Evolutionary conservation across 805 yeast species (phyloP), one percentile per base, ranked within the genome.

Genomic region (Kluyveromyces lactis): DNA sequence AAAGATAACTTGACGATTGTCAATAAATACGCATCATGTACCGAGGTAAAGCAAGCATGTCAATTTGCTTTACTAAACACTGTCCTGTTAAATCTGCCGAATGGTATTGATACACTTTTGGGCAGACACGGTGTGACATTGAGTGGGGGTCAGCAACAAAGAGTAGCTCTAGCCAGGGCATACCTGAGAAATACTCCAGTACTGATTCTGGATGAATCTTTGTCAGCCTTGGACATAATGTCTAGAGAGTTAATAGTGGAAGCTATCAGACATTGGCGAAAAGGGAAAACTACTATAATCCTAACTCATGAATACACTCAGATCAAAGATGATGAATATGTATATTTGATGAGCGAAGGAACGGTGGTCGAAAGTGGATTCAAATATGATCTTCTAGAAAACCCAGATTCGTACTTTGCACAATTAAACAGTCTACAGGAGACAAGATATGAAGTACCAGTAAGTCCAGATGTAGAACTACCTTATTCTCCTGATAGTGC

Each of bases 61-160:
- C 59, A 67, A 4, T 64, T 79, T 46, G 72, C 86, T 1, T 59
- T 72, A 6, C 61, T 86, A 10, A 63, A 65, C 1, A 70, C 71
- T 1, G 60, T 82, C 2, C 55, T 82, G 0, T 49, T 52, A 4
- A 63, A 60, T 24, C 55, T 81, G 1, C 77, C 81, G 0, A 53
- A 72, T 4, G 86, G 89, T 0, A 26, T 75, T 2, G 68, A 81
- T 13, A 75, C 84, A 0, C 44, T 53, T 3, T 46, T 85, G 7
- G 74, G 78, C 0, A 50, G 53, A 2, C 61, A 64, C 10, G 73
- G 75, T 2, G 52, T 70, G 3, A 51, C 67, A 2, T 62, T 90
- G 7, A 85, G 95, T 46, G 97, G 97, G 4, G 99, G 99, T 0
- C 96, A 92, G 56, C 74, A 71, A 41, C 98, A 92, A 60, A 67